These are phyloP conservation scores for Datura wrightii DNA, from an alignment of 257 asterid species.

Conservation along the genomic window DNA sequence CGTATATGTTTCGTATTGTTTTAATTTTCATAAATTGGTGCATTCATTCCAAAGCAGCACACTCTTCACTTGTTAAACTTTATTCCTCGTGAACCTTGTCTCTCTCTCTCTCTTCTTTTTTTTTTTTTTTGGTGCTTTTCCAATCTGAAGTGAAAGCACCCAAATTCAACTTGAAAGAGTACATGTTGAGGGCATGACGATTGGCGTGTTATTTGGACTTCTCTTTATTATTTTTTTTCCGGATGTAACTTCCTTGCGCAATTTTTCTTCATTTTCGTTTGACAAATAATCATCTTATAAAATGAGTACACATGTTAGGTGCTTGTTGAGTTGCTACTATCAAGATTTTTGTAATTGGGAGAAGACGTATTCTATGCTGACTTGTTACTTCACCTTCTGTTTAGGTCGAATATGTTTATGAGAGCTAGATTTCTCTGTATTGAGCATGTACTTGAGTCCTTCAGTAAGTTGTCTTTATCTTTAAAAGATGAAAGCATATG, in stretches of 20 bases:
- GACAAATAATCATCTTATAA: not conserved
- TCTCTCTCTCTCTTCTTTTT: not conserved
- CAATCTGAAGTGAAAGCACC: not conserved
- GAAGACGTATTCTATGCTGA: not conserved
- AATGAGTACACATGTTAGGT: not conserved
- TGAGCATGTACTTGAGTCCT: not conserved
- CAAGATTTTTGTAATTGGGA: not conserved
- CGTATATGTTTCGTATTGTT: not conserved
- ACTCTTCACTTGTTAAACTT: not conserved
- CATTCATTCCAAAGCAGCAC: not conserved
- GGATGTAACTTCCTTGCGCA: not conserved
- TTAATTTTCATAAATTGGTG: not conserved
- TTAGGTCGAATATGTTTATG: not conserved
- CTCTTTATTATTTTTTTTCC: not conserved
- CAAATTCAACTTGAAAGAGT: not conserved
- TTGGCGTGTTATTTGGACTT: not conserved
- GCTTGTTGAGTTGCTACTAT: not conserved
- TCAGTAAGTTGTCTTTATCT: not conserved
- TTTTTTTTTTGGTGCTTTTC: not conserved
- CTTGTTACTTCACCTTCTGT: not conserved
- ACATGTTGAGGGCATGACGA: not conserved
- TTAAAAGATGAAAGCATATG: not conserved
- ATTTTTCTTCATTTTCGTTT: not conserved
- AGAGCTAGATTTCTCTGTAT: not conserved
- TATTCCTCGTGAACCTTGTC: not conserved